phyloP scores from a whole-genome alignment of 148 eudicot genomes.

The Dianthus caryophyllus region DNA sequence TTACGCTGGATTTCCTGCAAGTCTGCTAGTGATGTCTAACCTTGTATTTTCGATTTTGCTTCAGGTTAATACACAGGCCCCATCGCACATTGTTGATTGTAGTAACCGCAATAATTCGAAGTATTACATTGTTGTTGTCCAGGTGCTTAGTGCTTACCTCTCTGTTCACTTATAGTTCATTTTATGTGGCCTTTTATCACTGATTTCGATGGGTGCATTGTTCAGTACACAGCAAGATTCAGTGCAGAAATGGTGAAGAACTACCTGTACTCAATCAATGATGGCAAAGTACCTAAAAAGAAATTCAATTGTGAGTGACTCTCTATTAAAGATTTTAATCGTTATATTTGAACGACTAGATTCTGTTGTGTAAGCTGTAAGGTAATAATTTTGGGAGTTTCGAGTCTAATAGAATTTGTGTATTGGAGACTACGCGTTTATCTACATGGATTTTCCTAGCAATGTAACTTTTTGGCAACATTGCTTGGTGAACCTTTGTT shows the following conservation, averaged over 20 bases:
- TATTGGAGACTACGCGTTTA: neutral
- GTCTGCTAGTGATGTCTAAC: too few species aligned
- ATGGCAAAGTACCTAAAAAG: slow-evolving; percentile 88
- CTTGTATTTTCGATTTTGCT: slow-evolving; percentile 12
- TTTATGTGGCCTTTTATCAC: neutral
- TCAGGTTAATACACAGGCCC: slow-evolving; percentile 96
- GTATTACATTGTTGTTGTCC: slow-evolving; percentile 90
- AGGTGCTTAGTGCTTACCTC: slow-evolving; percentile 55
- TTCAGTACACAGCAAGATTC: slow-evolving; percentile 89
- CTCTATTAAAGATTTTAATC: neutral
- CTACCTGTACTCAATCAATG: slow-evolving; percentile 68
- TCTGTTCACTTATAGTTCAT: slow-evolving; percentile 9
- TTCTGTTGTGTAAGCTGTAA: neutral
- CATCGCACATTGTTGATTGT: slow-evolving; percentile 69
- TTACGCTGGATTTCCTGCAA: slow-evolving; percentile 10
- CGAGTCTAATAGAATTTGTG: neutral
- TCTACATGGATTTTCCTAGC: neutral
- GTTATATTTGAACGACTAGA: neutral
- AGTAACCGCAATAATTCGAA: slow-evolving; percentile 75
- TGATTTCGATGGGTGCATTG: slow-evolving; percentile 10
- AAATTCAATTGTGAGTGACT: slow-evolving; percentile 79
- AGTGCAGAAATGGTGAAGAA: slow-evolving; percentile 91
- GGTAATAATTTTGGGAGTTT: neutral
- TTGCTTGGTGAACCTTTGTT: too few species aligned
- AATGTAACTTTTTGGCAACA: neutral